These are phyloP conservation scores for Alternaria novae-zelandiae DNA, from an alignment of 2,329 filamentous ascomycete genomes.

Conservation along the genomic window DNA sequence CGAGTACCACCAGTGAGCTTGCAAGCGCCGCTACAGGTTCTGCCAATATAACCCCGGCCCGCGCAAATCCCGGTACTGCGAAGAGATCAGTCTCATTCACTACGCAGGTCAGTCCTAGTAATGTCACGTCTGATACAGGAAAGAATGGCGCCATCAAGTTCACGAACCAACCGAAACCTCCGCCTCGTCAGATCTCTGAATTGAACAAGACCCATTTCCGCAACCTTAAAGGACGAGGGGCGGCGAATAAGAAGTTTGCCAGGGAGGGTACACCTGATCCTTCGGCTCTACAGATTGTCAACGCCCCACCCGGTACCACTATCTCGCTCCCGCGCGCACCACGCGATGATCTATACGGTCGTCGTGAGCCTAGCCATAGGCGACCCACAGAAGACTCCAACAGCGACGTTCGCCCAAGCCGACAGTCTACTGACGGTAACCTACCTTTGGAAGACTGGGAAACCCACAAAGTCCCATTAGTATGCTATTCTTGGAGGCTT, in stretches of 20 bases:
- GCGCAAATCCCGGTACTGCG: neutral
- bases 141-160: slow-evolving; percentile 28
- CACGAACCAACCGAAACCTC: slow-evolving; percentile 28
- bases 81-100: neutral
- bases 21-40: neutral
- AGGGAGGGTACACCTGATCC: slow-evolving; percentile 36
- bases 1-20: neutral
- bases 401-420: slow-evolving; percentile 6
- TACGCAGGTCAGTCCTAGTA: neutral
- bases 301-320: slow-evolving; percentile 14
- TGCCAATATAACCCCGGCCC: neutral
- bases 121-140: slow-evolving; percentile 1
- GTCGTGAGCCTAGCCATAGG: slow-evolving; percentile 27
- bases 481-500: slow-evolving; percentile 38
- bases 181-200: slow-evolving; percentile 5
- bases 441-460: slow-evolving; percentile 28
- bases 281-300: slow-evolving; percentile 31
- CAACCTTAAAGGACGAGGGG: slow-evolving; percentile 21
- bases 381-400: slow-evolving; percentile 17
- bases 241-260: slow-evolving; percentile 29
- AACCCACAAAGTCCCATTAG: slow-evolving; percentile 34
- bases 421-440: neutral
- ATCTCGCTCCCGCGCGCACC: neutral
- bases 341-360: slow-evolving; percentile 30
- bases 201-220: slow-evolving; percentile 24